Evolutionary conservation across 2,329 filamentous ascomycete genomes (phyloP).

Genomic region (Bisporella sp.): DNA sequence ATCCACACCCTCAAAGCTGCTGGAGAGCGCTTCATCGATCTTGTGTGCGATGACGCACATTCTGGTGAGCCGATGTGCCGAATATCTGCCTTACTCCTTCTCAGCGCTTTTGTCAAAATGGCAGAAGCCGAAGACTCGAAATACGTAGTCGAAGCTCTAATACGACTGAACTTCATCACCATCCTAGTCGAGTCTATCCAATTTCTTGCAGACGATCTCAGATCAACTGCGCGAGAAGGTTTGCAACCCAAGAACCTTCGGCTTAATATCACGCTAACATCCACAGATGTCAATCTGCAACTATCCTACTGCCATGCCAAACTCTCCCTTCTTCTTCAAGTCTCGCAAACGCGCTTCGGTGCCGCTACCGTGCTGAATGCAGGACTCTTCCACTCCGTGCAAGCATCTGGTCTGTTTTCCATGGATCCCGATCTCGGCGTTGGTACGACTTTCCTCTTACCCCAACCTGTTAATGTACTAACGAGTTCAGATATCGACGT

Average conservation of each 20-base stretch:
- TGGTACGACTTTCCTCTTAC: slow-evolving; percentile 32
- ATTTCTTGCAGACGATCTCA: slow-evolving; percentile 66
- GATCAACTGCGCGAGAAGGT: slow-evolving; percentile 50
- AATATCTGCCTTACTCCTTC: slow-evolving; percentile 77
- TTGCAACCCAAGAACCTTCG: slow-evolving; percentile 22
- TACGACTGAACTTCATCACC: slow-evolving; percentile 82
- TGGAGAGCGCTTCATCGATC: slow-evolving; percentile 75
- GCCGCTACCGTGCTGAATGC: slow-evolving; percentile 83
- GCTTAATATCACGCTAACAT: slow-evolving; percentile 7
- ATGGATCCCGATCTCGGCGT: slow-evolving; percentile 90
- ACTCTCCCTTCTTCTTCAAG: slow-evolving; percentile 73
- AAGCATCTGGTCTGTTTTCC: slow-evolving; percentile 76
- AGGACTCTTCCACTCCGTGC: slow-evolving; percentile 76
- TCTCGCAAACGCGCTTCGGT: slow-evolving; percentile 78
- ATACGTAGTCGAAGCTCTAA: slow-evolving; percentile 71
- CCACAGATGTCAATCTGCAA: slow-evolving; percentile 30
- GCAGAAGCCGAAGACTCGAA: slow-evolving; percentile 65
- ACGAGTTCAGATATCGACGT: slow-evolving; percentile 23
- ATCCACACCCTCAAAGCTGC: slow-evolving; percentile 69
- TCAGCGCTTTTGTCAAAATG: slow-evolving; percentile 70
- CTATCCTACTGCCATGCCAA: slow-evolving; percentile 56
- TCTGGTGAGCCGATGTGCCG: slow-evolving; percentile 76
- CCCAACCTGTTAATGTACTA: slow-evolving; percentile 5
- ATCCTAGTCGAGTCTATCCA: slow-evolving; percentile 85
- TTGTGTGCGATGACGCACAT: slow-evolving; percentile 89